These are phyloP conservation scores for Byssochlamys sp. DNA, from an alignment of 2,329 filamentous ascomycete genomes.

Conservation along the genomic window DNA sequence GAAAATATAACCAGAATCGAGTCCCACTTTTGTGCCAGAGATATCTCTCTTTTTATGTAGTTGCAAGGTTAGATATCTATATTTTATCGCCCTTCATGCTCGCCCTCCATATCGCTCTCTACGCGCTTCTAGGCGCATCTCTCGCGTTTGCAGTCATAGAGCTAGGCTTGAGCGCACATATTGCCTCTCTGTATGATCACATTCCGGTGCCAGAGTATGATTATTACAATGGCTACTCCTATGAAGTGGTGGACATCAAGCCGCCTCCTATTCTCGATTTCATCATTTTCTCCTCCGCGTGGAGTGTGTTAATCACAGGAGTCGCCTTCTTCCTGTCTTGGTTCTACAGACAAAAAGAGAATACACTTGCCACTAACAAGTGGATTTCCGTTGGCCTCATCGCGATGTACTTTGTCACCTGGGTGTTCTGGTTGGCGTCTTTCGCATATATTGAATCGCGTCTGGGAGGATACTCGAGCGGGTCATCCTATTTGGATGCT, in stretches of 20 bases:
- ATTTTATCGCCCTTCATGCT: constrained; percentile 1
- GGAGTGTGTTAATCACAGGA: constrained; percentile 16
- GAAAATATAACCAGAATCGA: too few species aligned
- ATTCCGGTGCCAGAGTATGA: too few species aligned
- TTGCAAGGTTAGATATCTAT: too few species aligned
- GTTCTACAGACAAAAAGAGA: constrained; percentile 8
- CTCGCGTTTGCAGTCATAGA: constrained; percentile 19
- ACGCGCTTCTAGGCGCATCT: constrained; percentile 14
- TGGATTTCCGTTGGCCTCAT: constrained; percentile 6
- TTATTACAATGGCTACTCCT: background rate
- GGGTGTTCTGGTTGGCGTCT: constrained; percentile 22
- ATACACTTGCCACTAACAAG: too few species aligned
- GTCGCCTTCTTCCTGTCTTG: constrained; percentile 14
- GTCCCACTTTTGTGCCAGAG: too few species aligned
- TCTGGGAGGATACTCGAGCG: constrained; percentile 3
- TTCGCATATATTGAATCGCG: constrained; percentile 19
- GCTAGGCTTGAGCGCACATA: constrained; percentile 17
- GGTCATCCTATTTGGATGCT: constrained; percentile 13
- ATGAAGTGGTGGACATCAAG: constrained; percentile 6
- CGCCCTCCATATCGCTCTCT: constrained; percentile 14
- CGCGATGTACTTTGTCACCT: constrained; percentile 18
- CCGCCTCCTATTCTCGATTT: constrained; percentile 15
- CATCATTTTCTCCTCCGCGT: constrained; percentile 16
- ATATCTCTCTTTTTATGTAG: too few species aligned
- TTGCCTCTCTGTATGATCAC: background rate